These are phyloP conservation scores for Diversispora epigaea DNA, from an alignment of 192 early-diverging fungal genomes.

Conservation along the genomic window DNA sequence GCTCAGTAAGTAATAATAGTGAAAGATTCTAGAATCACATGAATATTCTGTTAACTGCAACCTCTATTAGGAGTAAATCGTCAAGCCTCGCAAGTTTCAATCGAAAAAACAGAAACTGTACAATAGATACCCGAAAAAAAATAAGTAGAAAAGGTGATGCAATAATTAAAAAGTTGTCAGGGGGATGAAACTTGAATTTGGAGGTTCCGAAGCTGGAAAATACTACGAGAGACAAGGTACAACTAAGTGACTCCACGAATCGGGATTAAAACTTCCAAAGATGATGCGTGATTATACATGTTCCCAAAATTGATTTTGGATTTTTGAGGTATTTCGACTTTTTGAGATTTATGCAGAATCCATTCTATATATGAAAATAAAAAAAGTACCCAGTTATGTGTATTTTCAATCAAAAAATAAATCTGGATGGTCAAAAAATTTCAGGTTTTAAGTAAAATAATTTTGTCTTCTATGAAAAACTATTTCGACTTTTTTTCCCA, in stretches of 20 bases:
- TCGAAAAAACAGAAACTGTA: constrained; percentile 22
- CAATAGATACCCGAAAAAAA: constrained; percentile 13
- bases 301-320: too few species aligned
- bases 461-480: too few species aligned
- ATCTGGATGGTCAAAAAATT: too few species aligned
- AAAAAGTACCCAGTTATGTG: too few species aligned
- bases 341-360: too few species aligned
- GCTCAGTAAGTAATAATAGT: constrained; percentile 76
- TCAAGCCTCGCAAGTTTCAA: constrained; percentile 14
- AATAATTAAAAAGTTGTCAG: constrained; percentile 21
- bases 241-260: constrained; percentile 8
- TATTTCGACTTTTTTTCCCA: too few species aligned
- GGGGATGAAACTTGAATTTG: background rate
- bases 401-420: too few species aligned
- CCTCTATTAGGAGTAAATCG: constrained; percentile 14
- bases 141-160: constrained; percentile 26
- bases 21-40: constrained; percentile 78
- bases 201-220: background rate
- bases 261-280: constrained; percentile 14
- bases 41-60: constrained; percentile 58
- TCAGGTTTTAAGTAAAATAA: too few species aligned
- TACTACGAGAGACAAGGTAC: background rate
- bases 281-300: too few species aligned
- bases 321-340: too few species aligned
- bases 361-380: too few species aligned